A percentile compares a stretch with the other conserved stretches of the same genome.
Evolutionary conservation across 495 filamentous ascomycete genomes (phyloP).

Genomic region (Chaetomium tenue): DNA sequence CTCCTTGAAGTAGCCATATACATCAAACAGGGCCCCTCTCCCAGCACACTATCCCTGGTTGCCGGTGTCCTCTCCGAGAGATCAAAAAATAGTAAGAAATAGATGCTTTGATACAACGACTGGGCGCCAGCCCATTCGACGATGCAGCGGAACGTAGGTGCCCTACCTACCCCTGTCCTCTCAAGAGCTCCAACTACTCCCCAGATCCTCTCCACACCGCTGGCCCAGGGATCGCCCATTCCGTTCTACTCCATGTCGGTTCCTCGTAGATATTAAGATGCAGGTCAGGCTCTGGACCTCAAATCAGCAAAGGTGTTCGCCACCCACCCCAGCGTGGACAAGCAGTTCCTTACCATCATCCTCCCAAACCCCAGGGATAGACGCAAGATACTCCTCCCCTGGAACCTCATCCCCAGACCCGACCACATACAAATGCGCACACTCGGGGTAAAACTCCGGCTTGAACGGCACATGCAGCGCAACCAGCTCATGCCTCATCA

Average conservation of each 20-base stretch:
- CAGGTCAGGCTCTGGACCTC: not conserved
- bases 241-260: conserved; percentile 6
- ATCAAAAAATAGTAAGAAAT: too few species aligned
- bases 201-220: not conserved
- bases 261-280: conserved; percentile 7
- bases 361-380: conserved; percentile 6
- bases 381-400: conserved; percentile 3
- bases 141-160: too few species aligned
- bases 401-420: not conserved
- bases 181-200: not conserved
- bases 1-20: too few species aligned
- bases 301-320: not conserved
- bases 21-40: too few species aligned
- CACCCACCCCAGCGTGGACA: not conserved
- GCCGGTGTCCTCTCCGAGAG: too few species aligned
- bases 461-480: conserved; percentile 7
- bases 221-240: not conserved
- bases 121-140: too few species aligned
- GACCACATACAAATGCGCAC: not conserved
- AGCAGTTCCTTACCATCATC: not conserved
- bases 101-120: too few species aligned
- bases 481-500: conserved; percentile 4
- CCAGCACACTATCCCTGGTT: too few species aligned
- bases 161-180: too few species aligned
- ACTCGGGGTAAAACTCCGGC: conserved; percentile 8